Conservation (phyloP, 805 yeast genomes). For the Saccharomycopsis sp. region DNA sequence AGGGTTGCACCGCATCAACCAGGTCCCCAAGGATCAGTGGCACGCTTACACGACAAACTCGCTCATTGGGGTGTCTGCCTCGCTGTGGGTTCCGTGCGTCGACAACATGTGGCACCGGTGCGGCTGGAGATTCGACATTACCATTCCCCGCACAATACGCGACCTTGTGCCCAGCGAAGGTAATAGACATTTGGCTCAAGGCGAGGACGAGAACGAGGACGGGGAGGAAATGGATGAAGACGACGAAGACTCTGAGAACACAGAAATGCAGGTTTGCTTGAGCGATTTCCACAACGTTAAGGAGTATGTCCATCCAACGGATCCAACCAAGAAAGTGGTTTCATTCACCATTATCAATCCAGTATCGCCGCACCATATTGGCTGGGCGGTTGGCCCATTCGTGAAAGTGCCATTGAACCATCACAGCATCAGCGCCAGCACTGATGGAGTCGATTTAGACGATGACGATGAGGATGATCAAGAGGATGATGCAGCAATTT, state of each 20-base stretch:
- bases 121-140: constrained; percentile 87
- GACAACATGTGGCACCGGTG: constrained; percentile 82
- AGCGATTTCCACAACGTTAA: constrained; percentile 59
- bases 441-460: too few relatives aligned
- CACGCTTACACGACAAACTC: constrained; percentile 80
- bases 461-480: constrained; percentile 5
- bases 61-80: constrained; percentile 70
- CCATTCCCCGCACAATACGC: constrained; percentile 69
- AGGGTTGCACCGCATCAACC: constrained; percentile 32
- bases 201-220: constrained; percentile 13
- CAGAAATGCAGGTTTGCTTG: constrained; percentile 60
- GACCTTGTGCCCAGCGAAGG: constrained; percentile 52
- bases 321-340: constrained; percentile 63
- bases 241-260: constrained; percentile 28
- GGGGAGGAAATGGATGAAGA: constrained; percentile 21
- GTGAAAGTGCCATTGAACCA: constrained; percentile 43
- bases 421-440: constrained; percentile 29
- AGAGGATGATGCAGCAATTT: constrained; percentile 25
- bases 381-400: constrained; percentile 91
- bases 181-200: constrained; percentile 14
- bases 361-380: constrained; percentile 87
- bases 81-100: constrained; percentile 97
- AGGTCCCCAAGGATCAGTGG: constrained; percentile 46
- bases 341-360: constrained; percentile 72
- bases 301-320: constrained; percentile 69